phyloP scores from a whole-genome alignment of 371 early-diverging fungal species.

The Mucor racemosus region DNA sequence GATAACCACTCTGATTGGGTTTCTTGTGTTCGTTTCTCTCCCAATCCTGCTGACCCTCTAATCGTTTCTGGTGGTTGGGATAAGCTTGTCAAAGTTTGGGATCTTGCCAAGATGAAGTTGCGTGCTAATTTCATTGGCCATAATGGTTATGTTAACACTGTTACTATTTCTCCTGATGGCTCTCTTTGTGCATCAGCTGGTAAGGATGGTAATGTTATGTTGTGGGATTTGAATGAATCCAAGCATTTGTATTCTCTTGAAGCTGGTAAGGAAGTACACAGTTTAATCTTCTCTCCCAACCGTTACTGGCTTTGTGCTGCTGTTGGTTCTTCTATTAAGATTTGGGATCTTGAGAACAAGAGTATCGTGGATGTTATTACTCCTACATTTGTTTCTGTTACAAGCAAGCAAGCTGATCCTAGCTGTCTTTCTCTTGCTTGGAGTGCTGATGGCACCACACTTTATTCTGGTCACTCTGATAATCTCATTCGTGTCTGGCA shows the following conservation, averaged over 20 bases:
- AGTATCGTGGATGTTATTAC: slow-evolving; percentile 93
- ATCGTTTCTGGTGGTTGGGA: slow-evolving; percentile 99
- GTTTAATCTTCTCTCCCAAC: slow-evolving; percentile 98
- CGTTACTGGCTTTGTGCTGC: slow-evolving; percentile 99
- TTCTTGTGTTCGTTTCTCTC: slow-evolving; percentile 98
- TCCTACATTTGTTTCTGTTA: slow-evolving; percentile 84
- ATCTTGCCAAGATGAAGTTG: slow-evolving; percentile 96
- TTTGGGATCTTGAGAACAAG: slow-evolving; percentile 99
- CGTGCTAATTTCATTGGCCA: slow-evolving; percentile 99
- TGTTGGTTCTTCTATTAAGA: slow-evolving; percentile 94
- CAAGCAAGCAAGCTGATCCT: slow-evolving; percentile 75
- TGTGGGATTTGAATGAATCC: slow-evolving; percentile 99
- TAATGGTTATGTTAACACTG: slow-evolving; percentile 96
- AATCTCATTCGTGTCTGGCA: slow-evolving; percentile 94
- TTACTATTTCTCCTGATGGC: slow-evolving; percentile 99
- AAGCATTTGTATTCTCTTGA: slow-evolving; percentile 99
- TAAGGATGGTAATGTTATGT: slow-evolving; percentile 98
- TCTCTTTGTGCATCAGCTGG: slow-evolving; percentile 99
- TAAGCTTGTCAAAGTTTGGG: slow-evolving; percentile 99
- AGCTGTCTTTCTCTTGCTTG: slow-evolving; percentile 95
- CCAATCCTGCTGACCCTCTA: slow-evolving; percentile 96
- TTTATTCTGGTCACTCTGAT: slow-evolving; percentile 99
- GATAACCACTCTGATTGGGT: slow-evolving; percentile 98
- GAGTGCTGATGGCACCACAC: slow-evolving; percentile 97
- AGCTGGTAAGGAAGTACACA: slow-evolving; percentile 94